These are phyloP conservation scores for Sutorius eximius DNA, from an alignment of 1,284 basidiomycete genomes.

Conservation along the genomic window DNA sequence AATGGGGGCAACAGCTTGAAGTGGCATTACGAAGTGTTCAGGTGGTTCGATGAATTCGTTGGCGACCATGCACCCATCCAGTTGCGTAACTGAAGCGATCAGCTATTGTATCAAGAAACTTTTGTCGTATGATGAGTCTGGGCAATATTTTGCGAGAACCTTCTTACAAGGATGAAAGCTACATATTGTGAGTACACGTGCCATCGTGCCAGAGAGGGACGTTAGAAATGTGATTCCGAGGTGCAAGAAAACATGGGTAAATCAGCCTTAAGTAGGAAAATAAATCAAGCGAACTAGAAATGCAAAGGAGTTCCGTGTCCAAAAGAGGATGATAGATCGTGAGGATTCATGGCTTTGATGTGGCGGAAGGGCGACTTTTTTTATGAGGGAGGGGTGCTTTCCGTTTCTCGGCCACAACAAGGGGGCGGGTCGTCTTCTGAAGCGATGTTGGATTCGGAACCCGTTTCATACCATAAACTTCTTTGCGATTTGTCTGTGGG, in stretches of 20 bases:
- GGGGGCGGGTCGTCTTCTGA: conserved; percentile 12
- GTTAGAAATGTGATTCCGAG: conserved; percentile 8
- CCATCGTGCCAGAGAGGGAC: neutral
- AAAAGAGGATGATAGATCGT: neutral
- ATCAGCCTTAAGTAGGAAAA: conserved; percentile 14
- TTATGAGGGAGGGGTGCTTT: conserved; percentile 16
- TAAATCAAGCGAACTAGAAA: conserved; percentile 12
- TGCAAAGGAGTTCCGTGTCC: neutral
- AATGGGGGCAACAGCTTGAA: conserved; percentile 78
- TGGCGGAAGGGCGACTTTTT: conserved; percentile 12
- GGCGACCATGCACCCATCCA: conserved; percentile 34
- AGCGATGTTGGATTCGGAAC: conserved; percentile 6
- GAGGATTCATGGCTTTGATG: conserved; percentile 9
- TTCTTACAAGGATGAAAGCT: conserved; percentile 5
- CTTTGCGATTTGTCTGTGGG: conserved; percentile 37
- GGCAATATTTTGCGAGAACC: neutral
- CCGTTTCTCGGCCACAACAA: conserved; percentile 22
- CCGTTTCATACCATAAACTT: conserved; percentile 35
- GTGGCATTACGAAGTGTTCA: conserved; percentile 88
- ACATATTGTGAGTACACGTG: conserved; percentile 6
- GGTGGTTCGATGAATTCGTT: conserved; percentile 80
- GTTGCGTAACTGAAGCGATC: conserved; percentile 18
- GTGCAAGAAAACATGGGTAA: conserved; percentile 5
- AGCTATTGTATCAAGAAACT: neutral
- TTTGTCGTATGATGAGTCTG: neutral